Evolutionary conservation across 2,329 filamentous ascomycete species (phyloP).

Genomic region (Verticillium alfalfae): DNA sequence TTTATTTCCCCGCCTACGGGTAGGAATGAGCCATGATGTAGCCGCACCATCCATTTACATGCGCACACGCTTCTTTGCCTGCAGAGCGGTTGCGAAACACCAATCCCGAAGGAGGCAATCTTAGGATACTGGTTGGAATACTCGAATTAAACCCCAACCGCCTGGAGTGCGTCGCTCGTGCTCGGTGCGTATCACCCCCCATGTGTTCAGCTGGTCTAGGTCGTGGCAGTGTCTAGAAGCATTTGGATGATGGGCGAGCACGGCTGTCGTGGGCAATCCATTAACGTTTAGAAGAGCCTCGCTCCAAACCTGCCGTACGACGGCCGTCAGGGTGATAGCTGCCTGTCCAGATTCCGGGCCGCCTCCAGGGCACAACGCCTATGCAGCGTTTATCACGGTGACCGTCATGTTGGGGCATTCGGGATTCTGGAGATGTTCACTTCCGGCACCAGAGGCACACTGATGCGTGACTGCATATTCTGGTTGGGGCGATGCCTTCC

Average conservation of each 20-base stretch:
- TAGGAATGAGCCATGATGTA: too few relatives aligned
- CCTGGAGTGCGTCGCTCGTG: neutral
- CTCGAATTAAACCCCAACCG: neutral
- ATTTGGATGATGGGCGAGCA: too few relatives aligned
- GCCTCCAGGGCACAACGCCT: neutral
- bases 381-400: neutral
- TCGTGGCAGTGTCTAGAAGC: too few relatives aligned
- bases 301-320: neutral
- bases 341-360: neutral
- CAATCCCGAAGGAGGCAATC: neutral
- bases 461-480: neutral
- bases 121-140: neutral
- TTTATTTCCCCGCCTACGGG: too few relatives aligned
- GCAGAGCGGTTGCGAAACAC: too few relatives aligned
- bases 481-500: neutral
- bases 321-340: neutral
- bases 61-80: too few relatives aligned
- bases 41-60: too few relatives aligned
- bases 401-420: neutral
- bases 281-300: too few relatives aligned
- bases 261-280: too few relatives aligned
- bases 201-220: too few relatives aligned
- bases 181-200: neutral
- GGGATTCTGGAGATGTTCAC: neutral
- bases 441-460: neutral